Base-by-base conservation (phyloP, 163 green algal species). In the Chlamydomonas reinhardtii region DNA sequence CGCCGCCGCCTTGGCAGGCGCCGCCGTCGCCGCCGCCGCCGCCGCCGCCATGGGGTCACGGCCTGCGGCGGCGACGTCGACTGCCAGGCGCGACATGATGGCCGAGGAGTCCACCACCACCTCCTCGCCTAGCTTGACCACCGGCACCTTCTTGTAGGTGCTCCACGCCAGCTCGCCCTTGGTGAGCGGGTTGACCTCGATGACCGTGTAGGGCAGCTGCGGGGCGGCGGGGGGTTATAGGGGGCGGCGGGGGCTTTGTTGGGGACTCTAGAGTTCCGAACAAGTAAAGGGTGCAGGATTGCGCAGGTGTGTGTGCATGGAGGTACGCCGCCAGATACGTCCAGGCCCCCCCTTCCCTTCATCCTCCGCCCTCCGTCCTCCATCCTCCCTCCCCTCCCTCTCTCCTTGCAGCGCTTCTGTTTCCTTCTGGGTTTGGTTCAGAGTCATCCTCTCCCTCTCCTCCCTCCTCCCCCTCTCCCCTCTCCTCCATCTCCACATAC, bases 121-220 rank as follows among this genome's bases (percentile, higher is more conserved):
- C 73, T 96, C 92, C 1, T 88, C 94, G 59, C 97, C 95, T 34
- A 98, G 83, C n/a, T 97, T 84, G 1, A 97, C 84, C 54, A 99
- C 92, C 5, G 97, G 97, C 29, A 99, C 97, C 93, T 99, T 99
- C 62, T 95, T 95, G 86, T 99, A 99, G 32, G 91, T 91, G 66
- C 89, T 95, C 96, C 95, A 99, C 59, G 96, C 97, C 0, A 99
- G 90, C 94, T 99, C 95, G 15, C 86, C 90, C 92, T 99, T 99
- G 35, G 93, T 97, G 70, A 99, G 72, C 0, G 97, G 97, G 89
- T 98, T 99, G 27, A 99, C 98, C 92, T 99, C 98, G 48, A 99
- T 93, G 2, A 95, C 93, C 17, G 86, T 85, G 89, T 99, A 99
- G 0, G 97, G 96, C 34, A 99, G 92, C 95, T 97, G 94, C 35